Evolutionary conservation across 1,139 yeast species (phyloP).

Genomic region (Sugiyamaella grinbergsii): DNA sequence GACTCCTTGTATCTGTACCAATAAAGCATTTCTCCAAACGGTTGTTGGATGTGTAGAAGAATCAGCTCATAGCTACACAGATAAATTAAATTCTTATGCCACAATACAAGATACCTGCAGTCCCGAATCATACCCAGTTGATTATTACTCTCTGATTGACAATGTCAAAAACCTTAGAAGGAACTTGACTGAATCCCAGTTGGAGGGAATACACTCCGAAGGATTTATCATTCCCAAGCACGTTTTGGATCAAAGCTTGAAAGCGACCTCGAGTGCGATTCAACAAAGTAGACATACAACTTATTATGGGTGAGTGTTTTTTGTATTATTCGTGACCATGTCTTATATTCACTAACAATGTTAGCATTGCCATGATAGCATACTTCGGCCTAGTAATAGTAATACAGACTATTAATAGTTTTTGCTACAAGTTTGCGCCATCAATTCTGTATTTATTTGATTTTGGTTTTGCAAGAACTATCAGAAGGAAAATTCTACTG

Average conservation of each 20-base stretch:
- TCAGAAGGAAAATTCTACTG: conserved; percentile 50
- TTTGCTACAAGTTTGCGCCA: conserved; percentile 38
- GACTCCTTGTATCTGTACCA: conserved; percentile 21
- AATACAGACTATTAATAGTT: conserved; percentile 23
- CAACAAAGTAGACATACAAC: conserved; percentile 4
- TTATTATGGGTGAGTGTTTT: conserved; percentile 14
- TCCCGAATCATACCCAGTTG: conserved; percentile 8
- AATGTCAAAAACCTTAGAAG: conserved; percentile 2
- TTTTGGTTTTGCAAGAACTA: conserved; percentile 40
- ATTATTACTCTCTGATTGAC: conserved; percentile 5
- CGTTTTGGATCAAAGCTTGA: conserved; percentile 4
- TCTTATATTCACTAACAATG: conserved; percentile 8
- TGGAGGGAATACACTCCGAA: conserved; percentile 12
- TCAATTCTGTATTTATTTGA: conserved; percentile 40
- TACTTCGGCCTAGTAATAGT: conserved; percentile 39
- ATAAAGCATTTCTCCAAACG: conserved; percentile 21
- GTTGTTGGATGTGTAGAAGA: conserved; percentile 23
- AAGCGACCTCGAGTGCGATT: conserved; percentile 4
- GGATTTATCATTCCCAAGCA: conserved; percentile 16
- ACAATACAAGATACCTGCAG: not conserved
- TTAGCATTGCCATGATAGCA: conserved; percentile 26
- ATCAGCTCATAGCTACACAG: not conserved
- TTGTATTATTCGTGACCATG: not conserved
- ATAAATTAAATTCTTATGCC: conserved; percentile 7
- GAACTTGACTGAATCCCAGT: conserved; percentile 8